A percentile compares a stretch with the other conserved stretches of the same genome.
Evolutionary conservation across 805 yeast genomes (phyloP).

Genomic region (Suhomyces sp.): DNA sequence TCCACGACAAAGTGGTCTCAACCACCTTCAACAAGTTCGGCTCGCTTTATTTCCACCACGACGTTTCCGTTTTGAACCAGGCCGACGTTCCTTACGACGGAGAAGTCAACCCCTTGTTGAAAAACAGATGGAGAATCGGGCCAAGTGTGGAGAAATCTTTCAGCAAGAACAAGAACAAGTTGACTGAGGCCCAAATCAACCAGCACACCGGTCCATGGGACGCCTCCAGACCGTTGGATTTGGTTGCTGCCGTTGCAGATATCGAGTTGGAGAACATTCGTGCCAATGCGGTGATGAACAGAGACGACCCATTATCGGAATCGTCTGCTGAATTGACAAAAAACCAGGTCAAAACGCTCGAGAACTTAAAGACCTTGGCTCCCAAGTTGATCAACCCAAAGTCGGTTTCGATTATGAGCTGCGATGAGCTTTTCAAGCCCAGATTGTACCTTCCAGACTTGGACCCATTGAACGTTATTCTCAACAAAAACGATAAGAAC

Average conservation of each 20-base stretch:
- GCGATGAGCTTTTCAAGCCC: conserved; percentile 62
- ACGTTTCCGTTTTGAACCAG: conserved; percentile 48
- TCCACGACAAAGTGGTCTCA: conserved; percentile 53
- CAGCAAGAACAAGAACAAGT: conserved; percentile 61
- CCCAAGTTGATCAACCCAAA: conserved; percentile 56
- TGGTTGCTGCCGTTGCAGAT: conserved; percentile 61
- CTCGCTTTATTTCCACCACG: conserved; percentile 75
- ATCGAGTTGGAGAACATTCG: conserved; percentile 62
- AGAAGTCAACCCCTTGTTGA: conserved; percentile 52
- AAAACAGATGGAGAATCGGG: conserved; percentile 83
- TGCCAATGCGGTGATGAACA: neutral
- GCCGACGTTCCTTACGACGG: conserved; percentile 52
- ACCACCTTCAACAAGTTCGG: conserved; percentile 73
- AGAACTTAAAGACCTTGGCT: conserved; percentile 54
- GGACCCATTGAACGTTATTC: conserved; percentile 83
- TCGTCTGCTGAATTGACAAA: conserved; percentile 23
- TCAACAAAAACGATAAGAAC: conserved; percentile 24
- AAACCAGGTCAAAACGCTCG: conserved; percentile 58
- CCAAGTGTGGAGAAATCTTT: conserved; percentile 80
- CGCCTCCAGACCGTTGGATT: conserved; percentile 52
- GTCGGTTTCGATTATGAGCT: conserved; percentile 57
- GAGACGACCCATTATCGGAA: neutral
- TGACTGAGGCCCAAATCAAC: conserved; percentile 49
- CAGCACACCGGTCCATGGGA: conserved; percentile 78
- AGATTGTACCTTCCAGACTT: conserved; percentile 78